Evolutionary conservation across 1,284 basidiomycete species (phyloP).

Genomic region (Nidula niveotomentosa): DNA sequence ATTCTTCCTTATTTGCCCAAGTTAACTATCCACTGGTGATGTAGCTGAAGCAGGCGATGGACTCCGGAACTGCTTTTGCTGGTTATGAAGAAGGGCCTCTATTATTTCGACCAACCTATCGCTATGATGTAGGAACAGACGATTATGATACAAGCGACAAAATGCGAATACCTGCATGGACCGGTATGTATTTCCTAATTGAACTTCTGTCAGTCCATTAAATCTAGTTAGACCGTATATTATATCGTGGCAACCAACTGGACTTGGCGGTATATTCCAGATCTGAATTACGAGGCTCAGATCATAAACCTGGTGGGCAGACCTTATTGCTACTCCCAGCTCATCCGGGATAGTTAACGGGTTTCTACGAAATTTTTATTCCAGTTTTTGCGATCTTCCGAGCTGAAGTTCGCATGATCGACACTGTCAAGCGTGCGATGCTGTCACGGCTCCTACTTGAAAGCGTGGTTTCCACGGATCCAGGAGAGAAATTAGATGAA

Average conservation of each 20-base stretch:
- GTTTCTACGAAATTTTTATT: neutral
- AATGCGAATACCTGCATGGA: slow-evolving; percentile 96
- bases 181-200: slow-evolving; percentile 52
- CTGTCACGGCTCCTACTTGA: slow-evolving; percentile 72
- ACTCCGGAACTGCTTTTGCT: slow-evolving; percentile 69
- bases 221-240: slow-evolving; percentile 71
- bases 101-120: slow-evolving; percentile 88
- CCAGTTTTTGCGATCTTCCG: slow-evolving; percentile 85
- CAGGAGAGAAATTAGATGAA: slow-evolving; percentile 70
- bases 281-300: slow-evolving; percentile 85
- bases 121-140: slow-evolving; percentile 83
- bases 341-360: too few relatives aligned
- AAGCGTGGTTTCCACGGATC: slow-evolving; percentile 54
- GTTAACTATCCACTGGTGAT: neutral
- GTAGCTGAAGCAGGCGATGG: slow-evolving; percentile 74
- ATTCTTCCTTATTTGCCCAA: slow-evolving; percentile 2
- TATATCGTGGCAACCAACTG: slow-evolving; percentile 76
- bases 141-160: slow-evolving; percentile 97
- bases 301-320: slow-evolving; percentile 84
- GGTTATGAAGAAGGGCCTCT: slow-evolving; percentile 91
- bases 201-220: neutral
- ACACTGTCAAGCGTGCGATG: slow-evolving; percentile 70
- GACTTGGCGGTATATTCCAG: slow-evolving; percentile 68
- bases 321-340: neutral
- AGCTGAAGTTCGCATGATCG: slow-evolving; percentile 77